phyloP scores from a whole-genome alignment of 345 rosid genomes.

The Salix koriyanagi region DNA sequence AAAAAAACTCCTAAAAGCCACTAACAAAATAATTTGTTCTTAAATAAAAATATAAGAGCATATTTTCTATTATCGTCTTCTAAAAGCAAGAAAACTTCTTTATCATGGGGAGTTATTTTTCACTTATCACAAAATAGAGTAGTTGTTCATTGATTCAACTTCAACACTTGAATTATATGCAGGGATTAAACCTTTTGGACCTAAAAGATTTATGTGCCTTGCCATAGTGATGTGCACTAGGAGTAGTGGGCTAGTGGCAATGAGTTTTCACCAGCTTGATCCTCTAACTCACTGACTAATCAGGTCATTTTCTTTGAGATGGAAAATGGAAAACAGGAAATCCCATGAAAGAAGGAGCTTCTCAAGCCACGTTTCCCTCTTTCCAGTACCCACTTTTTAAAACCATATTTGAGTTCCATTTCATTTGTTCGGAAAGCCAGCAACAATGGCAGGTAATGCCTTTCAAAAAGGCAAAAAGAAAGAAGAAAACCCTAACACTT shows the following conservation, averaged over 20 bases:
- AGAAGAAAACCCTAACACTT: neutral
- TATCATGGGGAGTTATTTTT: neutral
- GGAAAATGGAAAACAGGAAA: neutral
- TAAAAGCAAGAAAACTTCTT: neutral
- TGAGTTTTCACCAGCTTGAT: neutral
- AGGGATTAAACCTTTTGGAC: neutral
- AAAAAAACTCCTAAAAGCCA: neutral
- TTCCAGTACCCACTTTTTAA: neutral
- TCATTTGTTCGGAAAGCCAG: neutral
- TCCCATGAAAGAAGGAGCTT: constrained; percentile 23
- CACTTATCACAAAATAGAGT: neutral
- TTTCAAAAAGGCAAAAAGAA: neutral
- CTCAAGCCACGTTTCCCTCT: neutral
- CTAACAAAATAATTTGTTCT: too few relatives aligned
- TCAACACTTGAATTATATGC: neutral
- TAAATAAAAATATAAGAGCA: neutral
- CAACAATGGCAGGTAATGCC: constrained; percentile 5
- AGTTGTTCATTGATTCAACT: neutral
- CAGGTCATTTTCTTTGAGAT: neutral
- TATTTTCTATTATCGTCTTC: neutral
- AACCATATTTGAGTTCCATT: neutral
- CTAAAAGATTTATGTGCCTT: neutral
- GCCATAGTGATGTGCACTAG: neutral
- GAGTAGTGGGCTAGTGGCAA: neutral
- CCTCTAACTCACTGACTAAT: neutral